Evolutionary conservation across 2,329 filamentous ascomycete species (phyloP), one percentile per base, ranked within the genome.

Genomic region (Lasiodiplodia sp.): DNA sequence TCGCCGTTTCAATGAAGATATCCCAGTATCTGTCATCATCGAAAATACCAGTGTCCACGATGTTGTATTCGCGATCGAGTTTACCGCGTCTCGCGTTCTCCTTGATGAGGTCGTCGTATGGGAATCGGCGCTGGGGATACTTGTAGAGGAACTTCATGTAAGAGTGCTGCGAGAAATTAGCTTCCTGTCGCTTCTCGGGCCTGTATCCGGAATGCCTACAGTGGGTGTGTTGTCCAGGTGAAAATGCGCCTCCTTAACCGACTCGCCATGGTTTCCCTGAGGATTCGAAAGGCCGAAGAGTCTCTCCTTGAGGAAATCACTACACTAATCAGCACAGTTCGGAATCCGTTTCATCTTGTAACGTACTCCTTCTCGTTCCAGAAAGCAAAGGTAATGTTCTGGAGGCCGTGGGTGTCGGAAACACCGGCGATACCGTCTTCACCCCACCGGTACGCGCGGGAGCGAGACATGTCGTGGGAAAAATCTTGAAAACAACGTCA

Each of bases 81-180:
- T 91, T 92, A 68, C 87, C 86, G 72, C 94, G 88, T 72, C 86
- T 88, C 53, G 89, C 94, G 77, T 97, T 98, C 77, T 96, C 93
- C 71, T 92, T 85, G 72, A 96, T 83, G 57, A 98, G 85, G 72
- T 97, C 89, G 79, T 97, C 87, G 83, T 98, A 98, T 2, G 95
- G 96, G 76, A 98, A 98, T 71, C 91, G 89, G 75, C 87, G 88
- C 81, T 98, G 95, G 0, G 96, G 96, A 75, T 97, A 96, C 81
- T 98, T 98, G 87, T 98, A 98, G 73, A 98, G 90, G 77, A 90
- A 96, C 81, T 98, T 98, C 95, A 98, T 98, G 84, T 98, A 98
- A 34, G 95, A 97, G 81, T 97, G 94, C 92, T 94, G 78, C 37
- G 69, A 69, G 18, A 23, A 55, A 62, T 72, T 40, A 71, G 69